Percentiles rank a stretch among this genome's conserved stretches.
Evolutionary conservation across 495 filamentous ascomycete genomes (phyloP).

Genomic region (Thermothielavioides terrestris): DNA sequence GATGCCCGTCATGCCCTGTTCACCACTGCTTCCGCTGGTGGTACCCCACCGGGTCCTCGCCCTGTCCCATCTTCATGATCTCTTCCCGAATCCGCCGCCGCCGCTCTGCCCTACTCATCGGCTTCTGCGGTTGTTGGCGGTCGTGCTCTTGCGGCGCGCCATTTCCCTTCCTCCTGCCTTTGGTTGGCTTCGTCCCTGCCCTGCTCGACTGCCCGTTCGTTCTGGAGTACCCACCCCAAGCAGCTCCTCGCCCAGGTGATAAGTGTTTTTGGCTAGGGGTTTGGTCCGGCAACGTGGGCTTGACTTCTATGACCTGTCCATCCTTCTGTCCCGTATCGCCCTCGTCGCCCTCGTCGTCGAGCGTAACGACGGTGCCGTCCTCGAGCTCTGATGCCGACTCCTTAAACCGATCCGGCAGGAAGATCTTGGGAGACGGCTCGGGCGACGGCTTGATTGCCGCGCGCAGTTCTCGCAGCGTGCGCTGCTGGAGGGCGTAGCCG

Average conservation of each 20-base stretch:
- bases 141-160: not conserved
- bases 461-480: constrained; percentile 42
- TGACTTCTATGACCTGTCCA: constrained; percentile 24
- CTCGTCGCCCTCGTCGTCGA: constrained; percentile 14
- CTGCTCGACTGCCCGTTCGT: too few relatives aligned
- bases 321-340: not conserved
- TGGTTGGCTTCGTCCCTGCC: not conserved
- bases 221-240: too few relatives aligned
- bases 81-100: constrained; percentile 44
- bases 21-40: constrained; percentile 42
- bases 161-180: not conserved
- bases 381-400: constrained; percentile 28
- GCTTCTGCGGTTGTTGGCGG: constrained; percentile 11
- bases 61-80: constrained; percentile 35
- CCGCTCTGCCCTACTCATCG: constrained; percentile 40
- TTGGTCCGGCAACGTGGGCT: constrained; percentile 22
- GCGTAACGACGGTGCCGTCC: constrained; percentile 28
- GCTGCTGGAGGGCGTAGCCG: constrained; percentile 48
- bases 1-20: not conserved
- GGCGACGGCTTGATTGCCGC: constrained; percentile 36
- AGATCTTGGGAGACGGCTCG: constrained; percentile 35
- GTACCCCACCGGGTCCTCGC: constrained; percentile 29
- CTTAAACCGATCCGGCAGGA: constrained; percentile 33
- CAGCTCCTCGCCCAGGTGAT: too few relatives aligned
- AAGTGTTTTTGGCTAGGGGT: not conserved